A percentile compares a stretch with the other conserved stretches of the same genome.
These are phyloP conservation scores for Tylopilus subfusipes DNA, from an alignment of 768 basidiomycete genomes.

Conservation along the genomic window DNA sequence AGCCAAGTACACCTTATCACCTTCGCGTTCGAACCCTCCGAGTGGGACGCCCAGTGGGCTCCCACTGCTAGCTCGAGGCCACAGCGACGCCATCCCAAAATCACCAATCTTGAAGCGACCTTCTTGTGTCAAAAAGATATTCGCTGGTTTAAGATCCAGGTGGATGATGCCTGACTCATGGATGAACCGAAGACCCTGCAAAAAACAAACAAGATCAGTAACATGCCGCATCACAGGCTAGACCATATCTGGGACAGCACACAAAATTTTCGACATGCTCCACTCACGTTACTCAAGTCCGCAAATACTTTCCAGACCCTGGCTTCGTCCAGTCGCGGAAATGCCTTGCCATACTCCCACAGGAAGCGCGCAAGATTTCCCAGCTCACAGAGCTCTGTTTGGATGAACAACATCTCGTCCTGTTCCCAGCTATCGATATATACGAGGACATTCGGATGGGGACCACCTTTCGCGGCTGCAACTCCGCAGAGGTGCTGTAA, in stretches of 20 bases:
- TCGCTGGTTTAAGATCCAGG: slow-evolving; percentile 95
- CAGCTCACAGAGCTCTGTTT: slow-evolving; percentile 89
- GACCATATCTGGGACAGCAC: slow-evolving; percentile 18
- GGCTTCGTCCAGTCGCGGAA: slow-evolving; percentile 84
- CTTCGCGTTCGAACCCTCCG: slow-evolving; percentile 86
- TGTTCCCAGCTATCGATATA: slow-evolving; percentile 98
- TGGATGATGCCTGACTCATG: slow-evolving; percentile 88
- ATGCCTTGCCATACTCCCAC: slow-evolving; percentile 82
- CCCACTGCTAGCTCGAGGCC: slow-evolving; percentile 57
- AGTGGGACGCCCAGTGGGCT: slow-evolving; percentile 35
- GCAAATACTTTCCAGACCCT: slow-evolving; percentile 94
- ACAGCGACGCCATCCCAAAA: slow-evolving; percentile 96
- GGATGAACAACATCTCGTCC: slow-evolving; percentile 81
- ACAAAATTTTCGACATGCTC: not conserved
- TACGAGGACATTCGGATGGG: slow-evolving; percentile 78
- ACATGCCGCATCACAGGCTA: slow-evolving; percentile 22
- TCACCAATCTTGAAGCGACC: slow-evolving; percentile 97
- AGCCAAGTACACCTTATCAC: slow-evolving; percentile 95
- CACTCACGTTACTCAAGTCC: slow-evolving; percentile 83
- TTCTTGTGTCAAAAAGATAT: slow-evolving; percentile 84
- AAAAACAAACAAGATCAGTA: slow-evolving; percentile 24
- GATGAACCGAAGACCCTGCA: slow-evolving; percentile 82
- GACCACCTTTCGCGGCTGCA: slow-evolving; percentile 24
- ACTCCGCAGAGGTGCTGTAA: slow-evolving; percentile 67
- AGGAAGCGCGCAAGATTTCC: slow-evolving; percentile 91